A percentile compares a stretch with the other conserved stretches of the same genome.
Conservation (phyloP, 1,284 basidiomycete species). For the Paramarasmius palmivorus region DNA sequence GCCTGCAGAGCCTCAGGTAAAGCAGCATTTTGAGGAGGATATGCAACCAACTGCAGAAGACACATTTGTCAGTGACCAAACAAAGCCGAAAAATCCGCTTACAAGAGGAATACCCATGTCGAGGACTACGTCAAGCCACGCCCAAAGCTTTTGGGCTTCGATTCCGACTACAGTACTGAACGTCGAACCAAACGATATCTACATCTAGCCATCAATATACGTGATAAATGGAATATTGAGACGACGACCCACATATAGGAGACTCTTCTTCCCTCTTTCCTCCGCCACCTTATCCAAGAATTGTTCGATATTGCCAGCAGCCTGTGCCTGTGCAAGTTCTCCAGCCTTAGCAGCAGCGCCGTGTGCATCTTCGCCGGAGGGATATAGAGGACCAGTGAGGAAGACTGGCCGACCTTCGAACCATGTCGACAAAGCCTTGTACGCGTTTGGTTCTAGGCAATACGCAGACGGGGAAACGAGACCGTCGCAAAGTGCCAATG, state of each 20-base stretch:
- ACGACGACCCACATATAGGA: neutral
- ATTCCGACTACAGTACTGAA: slow-evolving; percentile 5
- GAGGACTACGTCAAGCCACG: slow-evolving; percentile 5
- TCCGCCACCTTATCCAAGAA: neutral
- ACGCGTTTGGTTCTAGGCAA: neutral
- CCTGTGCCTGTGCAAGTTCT: neutral
- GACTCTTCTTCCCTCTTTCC: neutral
- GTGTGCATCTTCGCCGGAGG: neutral
- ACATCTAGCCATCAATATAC: neutral
- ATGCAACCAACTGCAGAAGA: neutral
- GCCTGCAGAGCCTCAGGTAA: neutral
- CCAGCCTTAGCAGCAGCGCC: neutral
- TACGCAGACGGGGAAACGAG: neutral
- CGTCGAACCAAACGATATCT: neutral
- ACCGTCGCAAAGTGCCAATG: neutral
- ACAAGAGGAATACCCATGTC: neutral
- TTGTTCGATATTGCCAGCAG: neutral
- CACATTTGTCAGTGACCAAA: neutral
- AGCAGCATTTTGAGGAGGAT: neutral
- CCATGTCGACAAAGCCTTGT: neutral
- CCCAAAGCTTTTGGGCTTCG: slow-evolving; percentile 1
- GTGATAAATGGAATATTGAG: neutral
- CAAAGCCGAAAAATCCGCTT: neutral
- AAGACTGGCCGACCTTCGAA: neutral
- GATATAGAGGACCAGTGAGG: neutral